Conservation (phyloP, 441 rosid species). For the Croton laevigatus region DNA sequence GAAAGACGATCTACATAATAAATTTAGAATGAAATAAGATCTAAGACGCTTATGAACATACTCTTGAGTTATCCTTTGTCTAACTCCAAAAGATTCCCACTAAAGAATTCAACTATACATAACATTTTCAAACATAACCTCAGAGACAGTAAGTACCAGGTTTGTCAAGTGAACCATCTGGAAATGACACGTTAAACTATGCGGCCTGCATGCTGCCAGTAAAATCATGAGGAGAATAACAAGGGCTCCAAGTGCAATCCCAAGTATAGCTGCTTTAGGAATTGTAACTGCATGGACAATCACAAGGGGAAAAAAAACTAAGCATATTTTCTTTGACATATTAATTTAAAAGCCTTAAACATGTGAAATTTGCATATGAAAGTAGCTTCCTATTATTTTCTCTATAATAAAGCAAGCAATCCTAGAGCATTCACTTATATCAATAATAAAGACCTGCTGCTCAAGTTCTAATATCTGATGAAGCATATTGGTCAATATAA, state of each 20-base stretch:
- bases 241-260: constrained; percentile 84
- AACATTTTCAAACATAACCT: neutral
- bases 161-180: constrained; percentile 78
- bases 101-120: neutral
- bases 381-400: neutral
- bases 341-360: neutral
- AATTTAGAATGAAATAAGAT: neutral
- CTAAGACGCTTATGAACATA: too few relatives aligned
- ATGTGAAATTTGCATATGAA: neutral
- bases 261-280: constrained; percentile 93
- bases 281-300: constrained; percentile 55
- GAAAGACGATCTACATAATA: constrained; percentile 15
- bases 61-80: too few relatives aligned
- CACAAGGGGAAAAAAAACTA: neutral
- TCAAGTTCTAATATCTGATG: neutral
- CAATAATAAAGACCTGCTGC: neutral
- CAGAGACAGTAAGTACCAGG: constrained; percentile 50
- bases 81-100: neutral
- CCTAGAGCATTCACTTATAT: neutral
- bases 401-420: neutral
- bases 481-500: neutral
- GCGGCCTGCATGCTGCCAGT: constrained; percentile 74
- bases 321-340: neutral
- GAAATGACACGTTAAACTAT: constrained; percentile 53
- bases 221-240: constrained; percentile 84